Conservation (phyloP, 2,329 filamentous ascomycete genomes). For the Colletotrichum incanum region DNA sequence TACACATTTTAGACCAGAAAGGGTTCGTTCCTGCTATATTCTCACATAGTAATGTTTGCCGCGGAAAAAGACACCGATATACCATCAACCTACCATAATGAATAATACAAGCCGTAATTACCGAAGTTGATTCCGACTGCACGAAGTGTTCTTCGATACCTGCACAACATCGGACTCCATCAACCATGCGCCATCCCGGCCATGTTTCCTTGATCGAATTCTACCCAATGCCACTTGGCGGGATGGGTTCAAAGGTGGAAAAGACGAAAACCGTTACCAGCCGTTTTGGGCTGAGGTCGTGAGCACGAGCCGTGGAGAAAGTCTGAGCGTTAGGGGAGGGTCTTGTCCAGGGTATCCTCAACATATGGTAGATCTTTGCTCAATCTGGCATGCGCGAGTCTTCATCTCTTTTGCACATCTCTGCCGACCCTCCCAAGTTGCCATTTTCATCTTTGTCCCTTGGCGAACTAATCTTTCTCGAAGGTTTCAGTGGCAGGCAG, state of each 20-base stretch:
- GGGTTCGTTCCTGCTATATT: neutral
- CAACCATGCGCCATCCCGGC: neutral
- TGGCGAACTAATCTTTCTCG: neutral
- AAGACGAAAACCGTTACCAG: neutral
- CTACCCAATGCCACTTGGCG: neutral
- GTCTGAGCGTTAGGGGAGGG: conserved; percentile 4
- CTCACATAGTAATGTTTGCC: neutral
- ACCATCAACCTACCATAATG: neutral
- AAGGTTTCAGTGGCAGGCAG: conserved; percentile 19
- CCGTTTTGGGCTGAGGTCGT: neutral
- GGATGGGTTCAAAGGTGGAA: too few species aligned
- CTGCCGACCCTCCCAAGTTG: neutral
- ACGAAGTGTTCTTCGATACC: neutral
- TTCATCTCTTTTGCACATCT: neutral
- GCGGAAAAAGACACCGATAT: neutral
- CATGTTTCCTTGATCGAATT: neutral
- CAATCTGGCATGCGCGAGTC: neutral
- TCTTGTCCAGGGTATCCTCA: conserved; percentile 14
- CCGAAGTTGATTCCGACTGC: too few species aligned
- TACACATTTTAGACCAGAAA: neutral
- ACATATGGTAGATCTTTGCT: conserved; percentile 14
- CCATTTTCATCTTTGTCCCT: neutral
- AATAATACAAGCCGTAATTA: neutral
- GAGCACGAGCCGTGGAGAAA: conserved; percentile 13
- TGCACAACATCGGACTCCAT: neutral